These are phyloP conservation scores for Amylostereum areolatum DNA, from an alignment of 1,284 basidiomycete species.

Conservation along the genomic window DNA sequence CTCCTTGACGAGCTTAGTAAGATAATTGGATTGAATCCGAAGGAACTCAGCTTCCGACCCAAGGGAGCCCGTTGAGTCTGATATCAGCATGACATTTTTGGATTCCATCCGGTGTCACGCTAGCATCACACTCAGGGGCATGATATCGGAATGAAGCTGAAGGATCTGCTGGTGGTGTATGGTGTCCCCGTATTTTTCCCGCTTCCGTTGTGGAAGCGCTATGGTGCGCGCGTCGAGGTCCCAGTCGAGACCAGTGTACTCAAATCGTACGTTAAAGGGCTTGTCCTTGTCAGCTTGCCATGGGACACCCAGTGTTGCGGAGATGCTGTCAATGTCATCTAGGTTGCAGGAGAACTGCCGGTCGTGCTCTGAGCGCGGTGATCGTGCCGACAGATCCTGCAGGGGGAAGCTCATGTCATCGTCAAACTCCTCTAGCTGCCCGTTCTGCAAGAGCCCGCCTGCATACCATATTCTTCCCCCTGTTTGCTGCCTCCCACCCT, in stretches of 20 bases:
- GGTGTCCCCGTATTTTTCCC: slow-evolving; percentile 4
- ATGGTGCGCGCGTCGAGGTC: slow-evolving; percentile 12
- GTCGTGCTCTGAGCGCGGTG: slow-evolving; percentile 8
- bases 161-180: slow-evolving; percentile 15
- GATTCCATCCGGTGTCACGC: no score
- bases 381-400: slow-evolving; percentile 1
- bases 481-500: slow-evolving; percentile 10
- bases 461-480: slow-evolving; percentile 3
- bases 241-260: slow-evolving; percentile 21
- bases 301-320: slow-evolving; percentile 16
- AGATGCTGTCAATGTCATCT: slow-evolving; percentile 14
- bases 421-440: slow-evolving; percentile 12
- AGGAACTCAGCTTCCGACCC: no score
- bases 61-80: no score
- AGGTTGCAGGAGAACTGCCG: slow-evolving; percentile 12
- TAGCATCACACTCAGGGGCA: no score
- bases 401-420: slow-evolving; percentile 7
- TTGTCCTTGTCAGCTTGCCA: slow-evolving; percentile 18
- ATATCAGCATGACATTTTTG: no score
- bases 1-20: no score
- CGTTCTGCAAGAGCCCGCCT: slow-evolving; percentile 4
- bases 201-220: slow-evolving; percentile 3
- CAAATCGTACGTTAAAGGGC: slow-evolving; percentile 4
- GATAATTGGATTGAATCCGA: no score
- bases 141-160: slow-evolving; percentile 12